Evolutionary conservation across 2,329 filamentous ascomycete genomes (phyloP).

Genomic region (Lizonia empirigonia): DNA sequence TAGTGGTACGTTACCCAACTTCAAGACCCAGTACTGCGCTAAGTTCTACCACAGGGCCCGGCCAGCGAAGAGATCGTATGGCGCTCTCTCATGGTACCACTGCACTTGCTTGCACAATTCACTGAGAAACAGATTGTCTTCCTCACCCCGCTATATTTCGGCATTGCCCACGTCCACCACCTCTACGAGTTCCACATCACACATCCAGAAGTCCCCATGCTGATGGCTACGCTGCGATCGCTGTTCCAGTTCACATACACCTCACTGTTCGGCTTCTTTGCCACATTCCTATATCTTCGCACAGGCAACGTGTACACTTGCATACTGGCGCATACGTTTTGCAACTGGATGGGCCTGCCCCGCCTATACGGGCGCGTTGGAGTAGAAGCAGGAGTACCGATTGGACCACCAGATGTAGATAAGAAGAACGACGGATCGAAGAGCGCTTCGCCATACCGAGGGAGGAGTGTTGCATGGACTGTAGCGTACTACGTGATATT

Average conservation of each 20-base stretch:
- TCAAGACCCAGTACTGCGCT: constrained; percentile 1
- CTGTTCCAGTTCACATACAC: constrained; percentile 88
- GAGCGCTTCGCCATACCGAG: constrained; percentile 25
- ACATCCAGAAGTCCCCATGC: constrained; percentile 70
- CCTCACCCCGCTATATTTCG: constrained; percentile 85
- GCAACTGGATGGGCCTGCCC: constrained; percentile 90
- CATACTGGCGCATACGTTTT: constrained; percentile 81
- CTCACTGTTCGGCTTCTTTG: constrained; percentile 90
- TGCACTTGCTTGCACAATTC: constrained; percentile 73
- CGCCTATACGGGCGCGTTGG: constrained; percentile 80
- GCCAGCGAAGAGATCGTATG: constrained; percentile 94
- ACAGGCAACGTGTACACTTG: constrained; percentile 81
- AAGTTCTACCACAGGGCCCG: constrained; percentile 61
- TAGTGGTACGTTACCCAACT: constrained; percentile 67
- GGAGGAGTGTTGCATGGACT: constrained; percentile 65
- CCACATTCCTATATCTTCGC: constrained; percentile 84
- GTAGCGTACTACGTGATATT: constrained; percentile 79
- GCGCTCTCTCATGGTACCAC: constrained; percentile 81
- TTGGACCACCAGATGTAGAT: constrained; percentile 41
- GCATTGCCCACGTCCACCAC: constrained; percentile 91
- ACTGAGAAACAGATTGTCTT: constrained; percentile 68
- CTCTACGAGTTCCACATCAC: constrained; percentile 92
- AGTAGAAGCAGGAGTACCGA: constrained; percentile 53
- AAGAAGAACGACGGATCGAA: constrained; percentile 48
- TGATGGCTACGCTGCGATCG: constrained; percentile 70